A percentile compares a stretch with the other conserved stretches of the same genome.
Conservation (phyloP, 306 rosid species). For the Citrullus colocynthis region DNA sequence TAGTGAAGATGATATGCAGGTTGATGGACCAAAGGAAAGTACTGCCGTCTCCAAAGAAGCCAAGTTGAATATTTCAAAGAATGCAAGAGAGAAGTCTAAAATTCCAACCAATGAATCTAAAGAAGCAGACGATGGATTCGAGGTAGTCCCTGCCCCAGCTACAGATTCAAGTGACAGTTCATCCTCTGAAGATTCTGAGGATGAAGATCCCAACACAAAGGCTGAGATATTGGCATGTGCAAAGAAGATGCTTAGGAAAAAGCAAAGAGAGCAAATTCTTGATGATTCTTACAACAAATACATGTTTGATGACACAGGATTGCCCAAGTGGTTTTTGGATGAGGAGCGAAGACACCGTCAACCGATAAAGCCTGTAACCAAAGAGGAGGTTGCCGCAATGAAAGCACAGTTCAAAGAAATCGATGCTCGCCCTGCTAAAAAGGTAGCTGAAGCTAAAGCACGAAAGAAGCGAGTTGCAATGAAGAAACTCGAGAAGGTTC, state of each 20-base stretch:
- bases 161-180: conserved; percentile 80
- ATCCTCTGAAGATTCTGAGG: conserved; percentile 52
- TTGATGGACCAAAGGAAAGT: conserved; percentile 26
- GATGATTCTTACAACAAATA: conserved; percentile 80
- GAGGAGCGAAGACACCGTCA: conserved; percentile 73
- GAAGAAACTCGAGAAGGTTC: conserved; percentile 80
- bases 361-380: conserved; percentile 59
- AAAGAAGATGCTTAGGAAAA: conserved; percentile 75
- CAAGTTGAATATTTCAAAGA: background rate
- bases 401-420: conserved; percentile 68
- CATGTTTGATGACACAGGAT: conserved; percentile 67
- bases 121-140: conserved; percentile 37
- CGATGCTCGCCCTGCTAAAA: conserved; percentile 72
- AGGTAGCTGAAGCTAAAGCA: conserved; percentile 44
- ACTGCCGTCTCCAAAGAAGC: conserved; percentile 17
- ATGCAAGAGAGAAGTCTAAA: background rate
- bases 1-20: conserved; percentile 58
- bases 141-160: conserved; percentile 71
- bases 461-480: conserved; percentile 71
- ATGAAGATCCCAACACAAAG: conserved; percentile 32
- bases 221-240: conserved; percentile 80
- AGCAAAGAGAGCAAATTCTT: conserved; percentile 44
- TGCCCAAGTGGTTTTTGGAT: conserved; percentile 84
- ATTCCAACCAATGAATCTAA: background rate
- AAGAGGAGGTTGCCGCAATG: conserved; percentile 75